Percentiles rank a stretch among this genome's conserved stretches.
These are phyloP conservation scores for Ophiocordyceps sinensis DNA, from an alignment of 2,329 filamentous ascomycete species.

Conservation along the genomic window DNA sequence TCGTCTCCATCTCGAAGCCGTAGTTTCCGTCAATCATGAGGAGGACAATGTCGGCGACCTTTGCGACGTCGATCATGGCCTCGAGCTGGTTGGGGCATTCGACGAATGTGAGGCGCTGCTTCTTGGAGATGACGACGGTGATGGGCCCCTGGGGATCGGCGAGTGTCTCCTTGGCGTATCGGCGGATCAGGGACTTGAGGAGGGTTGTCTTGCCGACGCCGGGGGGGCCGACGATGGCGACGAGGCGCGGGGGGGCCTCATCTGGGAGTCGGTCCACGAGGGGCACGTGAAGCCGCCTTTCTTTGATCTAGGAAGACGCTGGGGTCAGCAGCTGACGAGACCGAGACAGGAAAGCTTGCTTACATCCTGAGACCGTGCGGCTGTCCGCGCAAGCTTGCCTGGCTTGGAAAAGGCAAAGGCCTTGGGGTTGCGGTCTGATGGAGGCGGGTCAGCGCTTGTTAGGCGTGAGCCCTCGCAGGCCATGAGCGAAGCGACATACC, in stretches of 20 bases:
- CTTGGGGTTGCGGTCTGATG: slow-evolving; percentile 64
- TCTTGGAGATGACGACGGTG: slow-evolving; percentile 92
- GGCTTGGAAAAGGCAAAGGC: slow-evolving; percentile 77
- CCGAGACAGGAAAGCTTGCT: slow-evolving; percentile 4
- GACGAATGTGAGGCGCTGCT: slow-evolving; percentile 84
- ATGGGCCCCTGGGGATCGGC: slow-evolving; percentile 82
- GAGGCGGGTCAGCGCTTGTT: slow-evolving; percentile 7
- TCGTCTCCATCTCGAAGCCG: slow-evolving; percentile 99
- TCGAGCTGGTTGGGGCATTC: slow-evolving; percentile 96
- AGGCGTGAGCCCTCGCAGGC: background rate
- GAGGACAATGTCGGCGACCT: slow-evolving; percentile 92
- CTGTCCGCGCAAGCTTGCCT: slow-evolving; percentile 63
- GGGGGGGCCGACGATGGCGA: slow-evolving; percentile 86
- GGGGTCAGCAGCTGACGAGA: background rate
- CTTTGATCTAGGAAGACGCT: slow-evolving; percentile 52
- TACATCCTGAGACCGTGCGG: slow-evolving; percentile 59
- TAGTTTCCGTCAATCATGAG: slow-evolving; percentile 98
- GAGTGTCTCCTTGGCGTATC: slow-evolving; percentile 92
- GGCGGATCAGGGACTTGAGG: slow-evolving; percentile 82
- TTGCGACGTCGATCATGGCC: slow-evolving; percentile 92
- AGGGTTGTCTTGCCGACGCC: slow-evolving; percentile 93
- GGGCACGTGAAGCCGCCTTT: slow-evolving; percentile 91
- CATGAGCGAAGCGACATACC: slow-evolving; percentile 22
- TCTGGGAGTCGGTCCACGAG: slow-evolving; percentile 92
- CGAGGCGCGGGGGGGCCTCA: slow-evolving; percentile 84